phyloP scores from a whole-genome alignment of 306 rosid genomes.

The Castanea crenata region DNA sequence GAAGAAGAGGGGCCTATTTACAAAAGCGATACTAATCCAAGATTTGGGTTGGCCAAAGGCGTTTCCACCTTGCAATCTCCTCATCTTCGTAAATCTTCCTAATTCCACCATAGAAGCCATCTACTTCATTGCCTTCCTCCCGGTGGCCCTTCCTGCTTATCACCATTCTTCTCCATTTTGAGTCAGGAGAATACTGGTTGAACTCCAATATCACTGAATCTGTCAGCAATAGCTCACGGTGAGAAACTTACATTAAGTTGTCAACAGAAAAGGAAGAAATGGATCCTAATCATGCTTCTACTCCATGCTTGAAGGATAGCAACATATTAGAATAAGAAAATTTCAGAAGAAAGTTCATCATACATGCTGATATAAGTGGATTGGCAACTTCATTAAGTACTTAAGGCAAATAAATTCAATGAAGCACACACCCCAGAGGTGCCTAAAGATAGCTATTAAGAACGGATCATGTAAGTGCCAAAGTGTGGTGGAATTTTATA shows the following conservation, averaged over 20 bases:
- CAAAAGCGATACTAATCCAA: constrained; percentile 38
- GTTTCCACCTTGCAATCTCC: constrained; percentile 75
- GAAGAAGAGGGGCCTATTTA: constrained; percentile 12
- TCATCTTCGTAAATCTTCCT: constrained; percentile 62
- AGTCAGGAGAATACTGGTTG: constrained; percentile 67
- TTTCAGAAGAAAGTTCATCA: not conserved
- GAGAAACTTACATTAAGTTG: constrained; percentile 6
- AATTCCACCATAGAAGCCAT: constrained; percentile 88
- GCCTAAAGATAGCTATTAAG: not conserved
- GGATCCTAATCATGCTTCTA: not conserved
- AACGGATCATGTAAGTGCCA: not conserved
- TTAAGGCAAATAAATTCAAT: not conserved
- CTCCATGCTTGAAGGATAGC: not conserved
- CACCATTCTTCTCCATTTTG: constrained; percentile 69
- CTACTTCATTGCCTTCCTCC: constrained; percentile 79
- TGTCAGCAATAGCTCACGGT: constrained; percentile 36
- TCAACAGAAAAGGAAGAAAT: not conserved
- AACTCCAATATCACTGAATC: constrained; percentile 76
- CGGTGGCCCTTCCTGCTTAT: constrained; percentile 64
- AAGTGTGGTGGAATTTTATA: not conserved
- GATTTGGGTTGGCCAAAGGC: constrained; percentile 57
- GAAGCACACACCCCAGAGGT: not conserved
- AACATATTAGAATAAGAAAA: not conserved
- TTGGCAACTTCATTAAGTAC: not conserved
- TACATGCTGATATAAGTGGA: not conserved